phyloP scores from a whole-genome alignment of 768 basidiomycete genomes.

The Trametes maxima region DNA sequence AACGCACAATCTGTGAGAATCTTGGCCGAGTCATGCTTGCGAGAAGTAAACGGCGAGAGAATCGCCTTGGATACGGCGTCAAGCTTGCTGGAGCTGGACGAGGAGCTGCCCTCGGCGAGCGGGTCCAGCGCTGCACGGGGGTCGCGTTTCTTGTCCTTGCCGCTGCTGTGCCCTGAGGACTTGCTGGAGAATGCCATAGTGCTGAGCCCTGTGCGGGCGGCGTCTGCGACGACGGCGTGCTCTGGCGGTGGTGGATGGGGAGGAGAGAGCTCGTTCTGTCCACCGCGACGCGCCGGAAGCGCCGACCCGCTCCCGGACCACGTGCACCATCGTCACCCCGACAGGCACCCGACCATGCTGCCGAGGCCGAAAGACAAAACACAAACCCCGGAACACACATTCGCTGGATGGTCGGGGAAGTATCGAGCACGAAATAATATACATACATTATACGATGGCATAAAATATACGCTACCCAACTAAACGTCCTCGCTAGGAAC shows the following conservation, averaged over 20 bases:
- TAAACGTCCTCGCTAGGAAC: background rate
- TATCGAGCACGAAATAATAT: background rate
- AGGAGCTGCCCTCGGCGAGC: conserved; percentile 28
- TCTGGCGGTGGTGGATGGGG: conserved; percentile 1
- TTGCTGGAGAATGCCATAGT: conserved; percentile 31
- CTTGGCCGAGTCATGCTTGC: conserved; percentile 68
- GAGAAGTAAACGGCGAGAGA: conserved; percentile 64
- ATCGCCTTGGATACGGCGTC: conserved; percentile 70
- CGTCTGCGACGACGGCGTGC: background rate
- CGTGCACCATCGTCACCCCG: conserved; percentile 22
- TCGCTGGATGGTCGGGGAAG: background rate
- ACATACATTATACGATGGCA: background rate
- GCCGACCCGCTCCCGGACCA: conserved; percentile 11
- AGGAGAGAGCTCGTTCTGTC: conserved; percentile 6
- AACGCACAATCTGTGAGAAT: conserved; percentile 76
- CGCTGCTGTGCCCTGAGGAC: conserved; percentile 9
- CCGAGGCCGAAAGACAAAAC: background rate
- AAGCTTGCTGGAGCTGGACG: conserved; percentile 43
- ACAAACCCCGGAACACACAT: background rate
- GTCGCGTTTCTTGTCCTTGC: conserved; percentile 40
- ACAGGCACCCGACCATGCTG: background rate
- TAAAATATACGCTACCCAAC: background rate
- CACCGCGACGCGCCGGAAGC: conserved; percentile 24
- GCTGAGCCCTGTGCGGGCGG: conserved; percentile 13
- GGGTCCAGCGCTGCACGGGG: conserved; percentile 44